Conservation (phyloP, 2,329 filamentous ascomycete genomes). For the Aspergillus persii region DNA sequence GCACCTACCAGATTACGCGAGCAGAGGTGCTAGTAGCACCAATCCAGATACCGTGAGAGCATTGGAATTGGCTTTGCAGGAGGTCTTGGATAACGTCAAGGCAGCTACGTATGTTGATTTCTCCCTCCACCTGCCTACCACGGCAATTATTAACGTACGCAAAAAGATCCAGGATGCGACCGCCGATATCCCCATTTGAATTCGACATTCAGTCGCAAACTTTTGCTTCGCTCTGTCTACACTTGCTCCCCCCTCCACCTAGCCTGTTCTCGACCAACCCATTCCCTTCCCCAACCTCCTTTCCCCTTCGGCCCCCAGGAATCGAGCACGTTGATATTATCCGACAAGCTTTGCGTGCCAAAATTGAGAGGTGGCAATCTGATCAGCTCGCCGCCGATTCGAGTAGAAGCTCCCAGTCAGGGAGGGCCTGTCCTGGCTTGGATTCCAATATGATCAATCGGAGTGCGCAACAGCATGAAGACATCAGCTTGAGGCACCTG, state of each 20-base stretch:
- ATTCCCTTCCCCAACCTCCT: conserved; percentile 73
- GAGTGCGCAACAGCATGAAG: conserved; percentile 61
- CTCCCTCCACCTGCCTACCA: neutral
- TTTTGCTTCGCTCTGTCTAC: conserved; percentile 80
- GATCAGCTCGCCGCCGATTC: conserved; percentile 35
- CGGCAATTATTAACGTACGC: conserved; percentile 6
- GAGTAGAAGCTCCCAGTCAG: conserved; percentile 46
- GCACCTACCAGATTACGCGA: conserved; percentile 52
- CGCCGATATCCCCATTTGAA: conserved; percentile 57
- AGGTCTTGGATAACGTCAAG: conserved; percentile 76
- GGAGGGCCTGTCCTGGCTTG: conserved; percentile 24
- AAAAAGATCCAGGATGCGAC: conserved; percentile 43
- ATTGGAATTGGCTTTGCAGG: conserved; percentile 78
- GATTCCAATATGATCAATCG: conserved; percentile 41
- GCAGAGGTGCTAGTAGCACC: conserved; percentile 61
- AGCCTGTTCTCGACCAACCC: conserved; percentile 80
- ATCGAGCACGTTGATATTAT: conserved; percentile 72
- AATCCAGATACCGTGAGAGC: conserved; percentile 82
- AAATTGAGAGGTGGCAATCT: conserved; percentile 65
- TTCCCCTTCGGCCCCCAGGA: conserved; percentile 75
- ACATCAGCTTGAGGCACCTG: conserved; percentile 70
- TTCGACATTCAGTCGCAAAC: conserved; percentile 84
- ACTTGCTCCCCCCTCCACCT: conserved; percentile 74
- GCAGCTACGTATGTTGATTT: conserved; percentile 68
- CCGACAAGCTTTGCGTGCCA: conserved; percentile 62